A percentile compares a stretch with the other conserved stretches of the same genome.
phyloP scores from a whole-genome alignment of 1,284 basidiomycete species.

The Puccinia triticina region DNA sequence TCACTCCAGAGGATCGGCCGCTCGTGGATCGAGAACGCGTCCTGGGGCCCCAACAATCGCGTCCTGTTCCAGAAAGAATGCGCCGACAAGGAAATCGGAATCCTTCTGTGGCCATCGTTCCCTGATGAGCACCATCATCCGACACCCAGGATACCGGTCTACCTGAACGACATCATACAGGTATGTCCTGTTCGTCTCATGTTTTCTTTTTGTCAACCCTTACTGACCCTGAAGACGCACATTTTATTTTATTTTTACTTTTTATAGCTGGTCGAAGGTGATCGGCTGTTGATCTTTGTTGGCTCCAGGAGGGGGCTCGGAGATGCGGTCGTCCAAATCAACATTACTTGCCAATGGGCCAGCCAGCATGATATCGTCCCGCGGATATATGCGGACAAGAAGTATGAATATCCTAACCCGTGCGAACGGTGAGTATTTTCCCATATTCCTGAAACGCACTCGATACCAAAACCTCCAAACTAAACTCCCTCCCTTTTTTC shows the following conservation, averaged over 20 bases:
- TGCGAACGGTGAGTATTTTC: conserved; percentile 21
- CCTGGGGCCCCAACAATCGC: conserved; percentile 27
- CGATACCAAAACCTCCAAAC: no score
- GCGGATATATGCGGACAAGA: neutral
- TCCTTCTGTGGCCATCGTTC: conserved; percentile 31
- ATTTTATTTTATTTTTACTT: no score
- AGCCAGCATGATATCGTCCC: neutral
- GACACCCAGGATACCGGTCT: conserved; percentile 29
- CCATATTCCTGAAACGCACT: no score
- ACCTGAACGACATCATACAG: conserved; percentile 10
- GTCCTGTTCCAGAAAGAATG: conserved; percentile 27
- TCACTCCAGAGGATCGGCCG: neutral
- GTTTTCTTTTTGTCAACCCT: neutral
- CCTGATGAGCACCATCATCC: conserved; percentile 8
- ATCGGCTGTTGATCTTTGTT: conserved; percentile 24
- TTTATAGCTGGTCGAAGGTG: conserved; percentile 20
- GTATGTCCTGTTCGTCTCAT: neutral
- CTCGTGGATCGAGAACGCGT: conserved; percentile 29
- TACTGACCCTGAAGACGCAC: no score
- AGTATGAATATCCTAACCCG: conserved; percentile 35
- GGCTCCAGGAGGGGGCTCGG: neutral
- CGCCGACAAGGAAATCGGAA: conserved; percentile 13
- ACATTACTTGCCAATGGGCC: neutral
- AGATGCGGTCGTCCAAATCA: conserved; percentile 7
- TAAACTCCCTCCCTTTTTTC: no score